These are phyloP conservation scores for Phlebopus sp. DNA, from an alignment of 1,284 basidiomycete genomes.

Conservation along the genomic window DNA sequence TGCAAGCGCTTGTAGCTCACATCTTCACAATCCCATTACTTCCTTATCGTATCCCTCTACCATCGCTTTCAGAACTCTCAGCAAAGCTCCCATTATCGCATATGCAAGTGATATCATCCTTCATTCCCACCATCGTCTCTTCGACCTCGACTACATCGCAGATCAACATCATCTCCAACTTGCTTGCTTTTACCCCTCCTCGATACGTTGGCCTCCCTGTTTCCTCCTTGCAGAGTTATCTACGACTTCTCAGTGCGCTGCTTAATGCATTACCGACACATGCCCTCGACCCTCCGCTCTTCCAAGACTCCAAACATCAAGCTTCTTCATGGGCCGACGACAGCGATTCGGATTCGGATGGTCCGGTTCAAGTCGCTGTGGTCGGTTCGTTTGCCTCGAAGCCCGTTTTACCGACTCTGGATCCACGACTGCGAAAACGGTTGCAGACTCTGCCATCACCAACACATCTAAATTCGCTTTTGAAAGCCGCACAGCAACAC, in stretches of 20 bases:
- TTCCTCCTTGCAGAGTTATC: slow-evolving; percentile 49
- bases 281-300: slow-evolving; percentile 46
- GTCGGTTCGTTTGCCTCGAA: slow-evolving; percentile 36
- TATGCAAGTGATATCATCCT: slow-evolving; percentile 30
- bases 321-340: slow-evolving; percentile 32
- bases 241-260: slow-evolving; percentile 50
- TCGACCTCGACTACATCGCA: slow-evolving; percentile 31
- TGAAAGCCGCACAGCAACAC: slow-evolving; percentile 38
- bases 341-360: slow-evolving; percentile 31
- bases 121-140: slow-evolving; percentile 23
- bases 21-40: slow-evolving; percentile 65
- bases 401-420: slow-evolving; percentile 41
- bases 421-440: slow-evolving; percentile 55
- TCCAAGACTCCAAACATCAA: slow-evolving; percentile 19
- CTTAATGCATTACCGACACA: slow-evolving; percentile 53
- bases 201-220: slow-evolving; percentile 48
- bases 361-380: slow-evolving; percentile 29
- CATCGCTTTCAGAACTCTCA: slow-evolving; percentile 45
- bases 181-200: slow-evolving; percentile 57
- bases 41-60: slow-evolving; percentile 64
- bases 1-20: slow-evolving; percentile 40
- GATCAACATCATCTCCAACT: slow-evolving; percentile 63
- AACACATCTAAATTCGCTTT: slow-evolving; percentile 50
- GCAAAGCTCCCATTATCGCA: slow-evolving; percentile 44
- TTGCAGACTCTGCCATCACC: slow-evolving; percentile 48